Base-by-base conservation (phyloP, 73 alveolate species). In the Paramecium sexaurelia region DNA sequence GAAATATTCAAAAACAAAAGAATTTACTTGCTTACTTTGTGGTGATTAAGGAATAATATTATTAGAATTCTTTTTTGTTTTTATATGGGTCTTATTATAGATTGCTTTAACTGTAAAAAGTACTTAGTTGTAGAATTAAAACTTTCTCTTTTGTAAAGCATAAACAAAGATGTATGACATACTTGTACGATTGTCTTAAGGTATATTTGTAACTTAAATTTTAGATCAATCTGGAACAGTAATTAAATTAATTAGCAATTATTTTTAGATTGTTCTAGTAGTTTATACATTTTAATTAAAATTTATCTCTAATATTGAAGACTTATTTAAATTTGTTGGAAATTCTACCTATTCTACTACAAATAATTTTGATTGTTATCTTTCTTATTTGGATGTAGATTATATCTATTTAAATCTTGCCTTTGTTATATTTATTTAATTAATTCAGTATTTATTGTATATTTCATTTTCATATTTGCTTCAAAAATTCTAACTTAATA, bases 21-120 rank as follows among this genome's bases (percentile, higher is more conserved):
- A 55, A 7, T 86, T 11, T 61, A 86, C 43, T 57, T 86, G 93
- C 36, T 84, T 55, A 6, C 43, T 24, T 41, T 86, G 93, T 75
- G 82, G 56, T 0, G 69, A 66, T 32, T 22, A 51, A 13, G 67
- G 33, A 17, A 1, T 51, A 51, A 20, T 51, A 51, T 17, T 51
- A 51, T 17, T 51, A 51, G 67, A 51, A 51, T 51, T 51, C 29
- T 51, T n/a, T 13, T 51, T 51, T 51, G 67, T 51, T 20, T 51
- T 51, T 51, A 17, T 17, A 17, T 51, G 67, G 67, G 67, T 51
- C 3, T 51, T 51, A 2, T 17, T 51, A 15, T 51, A 51, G 67
- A 51, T 51, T 51, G 29, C 33, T 51, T 51, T 51, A 51, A 51
- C 67, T n/a, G 67, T 51, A 2, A 51, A 51, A 51, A 51, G 67